Base-by-base conservation (phyloP, 169 alveolate species). In the Plasmodium vivax region DNA sequence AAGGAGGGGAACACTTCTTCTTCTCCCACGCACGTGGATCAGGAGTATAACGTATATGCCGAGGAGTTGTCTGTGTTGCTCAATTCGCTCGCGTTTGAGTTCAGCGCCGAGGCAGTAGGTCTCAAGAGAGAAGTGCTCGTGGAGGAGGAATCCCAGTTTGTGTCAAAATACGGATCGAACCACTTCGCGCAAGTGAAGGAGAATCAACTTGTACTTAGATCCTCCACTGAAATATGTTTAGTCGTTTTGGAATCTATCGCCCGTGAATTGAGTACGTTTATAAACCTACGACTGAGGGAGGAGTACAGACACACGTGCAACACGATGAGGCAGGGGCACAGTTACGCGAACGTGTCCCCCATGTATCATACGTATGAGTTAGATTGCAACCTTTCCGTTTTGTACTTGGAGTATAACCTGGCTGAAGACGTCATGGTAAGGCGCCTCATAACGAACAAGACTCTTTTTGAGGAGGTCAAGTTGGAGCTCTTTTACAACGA, bases 21-120 rank as follows among this genome's bases (percentile, higher is more conserved):
- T 19, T n/a, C 74, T 14, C 7, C 7, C 9, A 7, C 81, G 16
- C 34, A 56, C 32, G 32, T 38, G 43, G 30, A 77, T 75, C 56
- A 56, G n/a, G 54, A 14, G 19, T 90, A 90, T 58, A 41, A 83
- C 27, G n/a, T 83, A 32, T 84, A 84, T 81, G 85, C 95, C 19
- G 83, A 72, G 77, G 95, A 92, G 71, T 81, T 92, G 62, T 83
- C 95, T 7, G 95, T 92, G 8, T 36, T 92, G 62, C 82, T 92
- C 71, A 92, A 79, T 36, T 92, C 95, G 19, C 30, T 92, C 2
- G 62, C 81, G 14, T 72, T 36, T 8, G 85, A 92, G 34, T 82
- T 92, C 58, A 71, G 82, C 77, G 85, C 82, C 32, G 85, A 92
- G 23, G 45, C 56, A 43, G 47, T 92, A 41, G 83, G 83, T 30